A percentile compares a stretch with the other conserved stretches of the same genome.
Evolutionary conservation across 345 rosid species (phyloP).

Genomic region (Citrus inodora): DNA sequence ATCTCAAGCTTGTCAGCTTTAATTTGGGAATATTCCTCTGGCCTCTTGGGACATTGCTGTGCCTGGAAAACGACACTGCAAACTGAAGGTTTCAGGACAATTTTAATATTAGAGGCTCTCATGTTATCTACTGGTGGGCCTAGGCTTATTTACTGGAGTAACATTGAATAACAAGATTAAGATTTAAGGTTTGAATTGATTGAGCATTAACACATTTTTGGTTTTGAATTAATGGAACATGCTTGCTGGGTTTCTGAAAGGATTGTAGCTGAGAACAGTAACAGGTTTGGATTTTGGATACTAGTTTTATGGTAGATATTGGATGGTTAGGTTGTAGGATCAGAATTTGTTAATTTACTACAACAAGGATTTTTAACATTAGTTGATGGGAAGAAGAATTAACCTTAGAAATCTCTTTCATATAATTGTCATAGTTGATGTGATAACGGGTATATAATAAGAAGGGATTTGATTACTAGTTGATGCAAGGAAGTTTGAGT

Average conservation of each 20-base stretch:
- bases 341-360: not conserved
- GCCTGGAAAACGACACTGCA: not conserved
- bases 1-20: not conserved
- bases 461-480: too few relatives aligned
- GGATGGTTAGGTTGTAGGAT: not conserved
- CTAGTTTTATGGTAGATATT: not conserved
- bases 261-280: not conserved
- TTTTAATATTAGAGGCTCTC: not conserved
- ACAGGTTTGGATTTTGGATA: not conserved
- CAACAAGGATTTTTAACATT: not conserved
- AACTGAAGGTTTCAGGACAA: not conserved
- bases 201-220: not conserved
- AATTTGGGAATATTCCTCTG: not conserved
- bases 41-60: not conserved
- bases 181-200: not conserved
- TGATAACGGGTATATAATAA: not conserved
- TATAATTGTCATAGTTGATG: not conserved
- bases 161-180: not conserved
- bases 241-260: not conserved
- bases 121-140: not conserved
- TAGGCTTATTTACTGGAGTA: too few relatives aligned
- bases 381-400: not conserved
- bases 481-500: not conserved
- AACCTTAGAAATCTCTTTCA: not conserved
- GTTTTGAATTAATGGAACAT: not conserved